These are phyloP conservation scores for Entomortierella parvispora DNA, from an alignment of 192 early-diverging fungal species.

Conservation along the genomic window DNA sequence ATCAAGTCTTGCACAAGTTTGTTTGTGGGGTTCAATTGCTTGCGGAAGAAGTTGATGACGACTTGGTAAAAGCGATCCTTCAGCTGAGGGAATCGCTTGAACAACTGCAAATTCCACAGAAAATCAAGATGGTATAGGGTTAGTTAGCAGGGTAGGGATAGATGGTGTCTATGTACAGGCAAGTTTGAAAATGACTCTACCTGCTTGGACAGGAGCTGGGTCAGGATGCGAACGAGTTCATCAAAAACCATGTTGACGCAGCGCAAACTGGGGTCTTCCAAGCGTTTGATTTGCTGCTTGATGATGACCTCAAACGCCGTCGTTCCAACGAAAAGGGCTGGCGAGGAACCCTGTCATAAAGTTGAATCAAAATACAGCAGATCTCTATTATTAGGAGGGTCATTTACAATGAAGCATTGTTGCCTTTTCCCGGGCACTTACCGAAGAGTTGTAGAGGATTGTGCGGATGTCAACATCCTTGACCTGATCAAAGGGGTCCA, in stretches of 20 bases:
- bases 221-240: slow-evolving; percentile 95
- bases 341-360: slow-evolving; percentile 82
- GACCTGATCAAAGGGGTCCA: slow-evolving; percentile 99
- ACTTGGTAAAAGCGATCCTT: slow-evolving; percentile 93
- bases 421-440: slow-evolving; percentile 23
- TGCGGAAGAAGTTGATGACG: slow-evolving; percentile 95
- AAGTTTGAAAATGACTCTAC: too few relatives aligned
- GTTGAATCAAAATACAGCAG: too few relatives aligned
- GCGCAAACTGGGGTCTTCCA: slow-evolving; percentile 97
- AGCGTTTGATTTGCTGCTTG: slow-evolving; percentile 98
- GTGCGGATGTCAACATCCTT: slow-evolving; percentile 99
- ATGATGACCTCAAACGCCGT: slow-evolving; percentile 98
- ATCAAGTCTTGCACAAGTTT: slow-evolving; percentile 95
- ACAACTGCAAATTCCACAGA: slow-evolving; percentile 71
- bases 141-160: too few relatives aligned
- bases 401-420: not conserved
- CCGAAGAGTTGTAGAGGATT: slow-evolving; percentile 97
- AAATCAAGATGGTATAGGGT: too few relatives aligned
- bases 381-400: too few relatives aligned
- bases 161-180: too few relatives aligned
- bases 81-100: slow-evolving; percentile 96
- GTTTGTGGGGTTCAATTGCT: slow-evolving; percentile 89
- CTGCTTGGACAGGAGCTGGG: slow-evolving; percentile 90
- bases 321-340: slow-evolving; percentile 97
- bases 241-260: slow-evolving; percentile 97